A percentile compares a stretch with the other conserved stretches of the same genome.
These are phyloP conservation scores for Madurella mycetomatis DNA, from an alignment of 2,329 filamentous ascomycete genomes.

Conservation along the genomic window DNA sequence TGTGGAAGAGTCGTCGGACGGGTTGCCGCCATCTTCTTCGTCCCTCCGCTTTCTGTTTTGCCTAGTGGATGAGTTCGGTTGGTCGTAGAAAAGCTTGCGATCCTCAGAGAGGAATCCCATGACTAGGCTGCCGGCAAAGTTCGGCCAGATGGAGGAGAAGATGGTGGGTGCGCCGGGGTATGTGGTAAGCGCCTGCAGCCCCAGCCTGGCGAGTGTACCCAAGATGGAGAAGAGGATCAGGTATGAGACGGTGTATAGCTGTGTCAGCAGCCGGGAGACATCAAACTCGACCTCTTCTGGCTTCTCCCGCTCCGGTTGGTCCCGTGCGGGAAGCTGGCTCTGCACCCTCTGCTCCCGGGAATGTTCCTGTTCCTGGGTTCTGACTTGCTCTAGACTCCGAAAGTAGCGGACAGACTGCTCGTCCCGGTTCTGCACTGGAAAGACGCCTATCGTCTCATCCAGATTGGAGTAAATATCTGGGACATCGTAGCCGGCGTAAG, in stretches of 20 bases:
- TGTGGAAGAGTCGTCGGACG: not conserved
- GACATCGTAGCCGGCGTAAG: slow-evolving; percentile 31
- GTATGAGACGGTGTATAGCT: slow-evolving; percentile 72
- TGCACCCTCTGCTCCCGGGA: slow-evolving; percentile 16
- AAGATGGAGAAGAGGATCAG: slow-evolving; percentile 80
- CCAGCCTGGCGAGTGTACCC: slow-evolving; percentile 78
- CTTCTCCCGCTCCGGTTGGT: slow-evolving; percentile 3
- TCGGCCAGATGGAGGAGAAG: slow-evolving; percentile 79
- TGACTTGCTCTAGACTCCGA: slow-evolving; percentile 38
- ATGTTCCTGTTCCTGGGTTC: slow-evolving; percentile 28
- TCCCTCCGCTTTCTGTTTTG: slow-evolving; percentile 25
- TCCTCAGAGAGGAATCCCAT: slow-evolving; percentile 87
- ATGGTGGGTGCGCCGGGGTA: slow-evolving; percentile 73
- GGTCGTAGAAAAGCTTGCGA: slow-evolving; percentile 61
- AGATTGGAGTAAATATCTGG: slow-evolving; percentile 40
- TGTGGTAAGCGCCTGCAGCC: slow-evolving; percentile 69
- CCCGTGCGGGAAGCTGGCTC: not conserved
- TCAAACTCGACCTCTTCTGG: not conserved
- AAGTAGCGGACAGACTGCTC: slow-evolving; percentile 35
- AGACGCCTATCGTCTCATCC: slow-evolving; percentile 37
- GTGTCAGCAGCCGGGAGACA: slow-evolving; percentile 49
- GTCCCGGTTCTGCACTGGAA: slow-evolving; percentile 42
- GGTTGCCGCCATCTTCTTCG: slow-evolving; percentile 33
- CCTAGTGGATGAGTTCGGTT: slow-evolving; percentile 22
- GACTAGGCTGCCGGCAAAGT: slow-evolving; percentile 73